phyloP scores from a whole-genome alignment of 2,329 filamentous ascomycete species.

The Colletotrichum tabaci region DNA sequence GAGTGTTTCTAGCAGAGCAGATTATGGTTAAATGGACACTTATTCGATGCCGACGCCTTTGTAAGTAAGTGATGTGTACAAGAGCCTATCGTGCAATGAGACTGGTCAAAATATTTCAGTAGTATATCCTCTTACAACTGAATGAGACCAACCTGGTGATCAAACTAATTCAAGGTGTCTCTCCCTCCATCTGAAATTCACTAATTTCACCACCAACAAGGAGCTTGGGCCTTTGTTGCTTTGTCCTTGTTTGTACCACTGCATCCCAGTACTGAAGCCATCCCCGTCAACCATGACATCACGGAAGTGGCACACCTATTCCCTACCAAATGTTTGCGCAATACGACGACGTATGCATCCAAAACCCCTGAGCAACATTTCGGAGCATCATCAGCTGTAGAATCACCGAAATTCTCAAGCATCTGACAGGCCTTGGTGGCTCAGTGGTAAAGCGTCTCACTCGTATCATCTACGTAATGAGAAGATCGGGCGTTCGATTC shows the following conservation, averaged over 20 bases:
- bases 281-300: neutral
- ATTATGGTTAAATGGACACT: too few relatives aligned
- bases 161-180: too few relatives aligned
- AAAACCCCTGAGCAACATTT: too few relatives aligned
- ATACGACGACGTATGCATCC: neutral
- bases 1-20: too few relatives aligned
- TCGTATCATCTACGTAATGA: constrained; percentile 31
- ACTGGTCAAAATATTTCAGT: too few relatives aligned
- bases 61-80: too few relatives aligned
- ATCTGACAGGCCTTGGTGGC: constrained; percentile 37
- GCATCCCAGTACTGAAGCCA: neutral
- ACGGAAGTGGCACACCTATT: neutral
- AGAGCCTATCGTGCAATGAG: too few relatives aligned
- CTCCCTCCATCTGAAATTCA: too few relatives aligned
- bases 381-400: fast-evolving
- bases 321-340: neutral
- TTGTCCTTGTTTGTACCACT: neutral
- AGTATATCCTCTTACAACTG: too few relatives aligned
- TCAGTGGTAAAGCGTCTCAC: constrained; percentile 44
- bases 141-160: too few relatives aligned
- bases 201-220: neutral
- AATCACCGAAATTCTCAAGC: neutral
- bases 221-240: neutral
- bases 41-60: too few relatives aligned
- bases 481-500: constrained; percentile 44